Evolutionary conservation across 306 rosid genomes (phyloP).

Genomic region (Sicyos edulis): DNA sequence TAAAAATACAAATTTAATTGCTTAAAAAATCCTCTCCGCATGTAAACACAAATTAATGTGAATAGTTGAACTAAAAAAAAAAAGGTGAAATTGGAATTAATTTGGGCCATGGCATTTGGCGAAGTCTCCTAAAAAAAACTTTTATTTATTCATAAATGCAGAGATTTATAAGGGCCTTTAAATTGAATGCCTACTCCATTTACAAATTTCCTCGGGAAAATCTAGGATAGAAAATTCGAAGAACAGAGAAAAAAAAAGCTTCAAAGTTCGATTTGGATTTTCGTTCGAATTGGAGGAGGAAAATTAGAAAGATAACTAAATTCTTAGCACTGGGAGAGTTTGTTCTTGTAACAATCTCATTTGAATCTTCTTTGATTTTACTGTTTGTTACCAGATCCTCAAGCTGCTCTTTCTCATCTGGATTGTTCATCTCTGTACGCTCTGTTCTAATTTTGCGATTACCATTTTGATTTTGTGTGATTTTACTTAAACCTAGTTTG

Average conservation of each 20-base stretch:
- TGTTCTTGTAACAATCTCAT: neutral
- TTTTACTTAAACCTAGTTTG: slow-evolving; percentile 11
- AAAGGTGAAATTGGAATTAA: no score
- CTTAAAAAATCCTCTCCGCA: no score
- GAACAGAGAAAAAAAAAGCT: neutral
- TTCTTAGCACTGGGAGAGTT: neutral
- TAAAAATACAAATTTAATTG: no score
- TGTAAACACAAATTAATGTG: no score
- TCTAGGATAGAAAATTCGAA: slow-evolving; percentile 3
- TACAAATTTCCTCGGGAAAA: slow-evolving; percentile 14
- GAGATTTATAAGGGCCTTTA: slow-evolving; percentile 12
- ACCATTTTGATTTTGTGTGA: slow-evolving; percentile 1
- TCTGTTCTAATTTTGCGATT: slow-evolving; percentile 11
- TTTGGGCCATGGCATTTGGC: no score
- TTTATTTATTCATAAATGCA: slow-evolving; percentile 1
- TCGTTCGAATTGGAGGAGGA: neutral
- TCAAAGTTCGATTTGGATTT: slow-evolving; percentile 15
- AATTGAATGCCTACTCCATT: slow-evolving; percentile 1
- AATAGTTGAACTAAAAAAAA: no score
- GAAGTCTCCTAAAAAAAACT: no score
- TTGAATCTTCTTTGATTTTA: slow-evolving; percentile 6
- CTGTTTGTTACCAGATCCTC: slow-evolving; percentile 11
- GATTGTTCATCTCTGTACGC: slow-evolving; percentile 3
- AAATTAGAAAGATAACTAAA: neutral
- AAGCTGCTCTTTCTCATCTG: slow-evolving; percentile 15